phyloP scores from a whole-genome alignment of 73 alveolate genomes.

The Paramecium octaurelia region DNA sequence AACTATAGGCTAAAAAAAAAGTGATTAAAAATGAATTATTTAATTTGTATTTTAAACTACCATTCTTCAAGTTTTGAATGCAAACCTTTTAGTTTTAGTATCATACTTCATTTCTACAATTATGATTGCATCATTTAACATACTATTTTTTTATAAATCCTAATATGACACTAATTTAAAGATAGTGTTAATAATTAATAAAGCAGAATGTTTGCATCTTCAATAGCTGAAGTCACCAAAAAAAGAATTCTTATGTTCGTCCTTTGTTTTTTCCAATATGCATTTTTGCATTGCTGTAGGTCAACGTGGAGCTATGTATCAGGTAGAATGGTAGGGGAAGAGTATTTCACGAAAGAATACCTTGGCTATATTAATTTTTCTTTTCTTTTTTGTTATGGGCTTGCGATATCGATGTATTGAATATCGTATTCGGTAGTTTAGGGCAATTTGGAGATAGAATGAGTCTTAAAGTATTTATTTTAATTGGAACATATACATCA shows the following conservation, averaged over 20 bases:
- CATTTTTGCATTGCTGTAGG: not conserved
- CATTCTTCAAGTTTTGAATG: not conserved
- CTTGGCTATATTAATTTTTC: conserved; percentile 8
- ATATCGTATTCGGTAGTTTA: not conserved
- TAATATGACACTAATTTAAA: not conserved
- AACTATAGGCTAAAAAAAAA: no score
- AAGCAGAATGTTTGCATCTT: not conserved
- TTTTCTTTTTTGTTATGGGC: not conserved
- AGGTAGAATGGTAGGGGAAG: not conserved
- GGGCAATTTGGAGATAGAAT: conserved; percentile 31
- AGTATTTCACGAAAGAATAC: not conserved
- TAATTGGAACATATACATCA: conserved; percentile 4
- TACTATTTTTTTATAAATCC: not conserved
- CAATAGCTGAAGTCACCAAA: not conserved
- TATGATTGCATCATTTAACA: not conserved
- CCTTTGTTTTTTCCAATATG: conserved; percentile 10
- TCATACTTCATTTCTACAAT: not conserved
- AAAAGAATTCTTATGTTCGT: not conserved
- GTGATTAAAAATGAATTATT: not conserved
- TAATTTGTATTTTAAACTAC: not conserved
- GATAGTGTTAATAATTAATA: not conserved
- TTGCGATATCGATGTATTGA: not conserved
- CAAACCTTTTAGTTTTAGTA: not conserved
- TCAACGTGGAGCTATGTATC: conserved; percentile 51
- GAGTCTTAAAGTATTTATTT: not conserved